Percentiles rank a stretch among this genome's conserved stretches.
Evolutionary conservation across 106 monocot species (phyloP).

Genomic region (Xerophyta viscosa): DNA sequence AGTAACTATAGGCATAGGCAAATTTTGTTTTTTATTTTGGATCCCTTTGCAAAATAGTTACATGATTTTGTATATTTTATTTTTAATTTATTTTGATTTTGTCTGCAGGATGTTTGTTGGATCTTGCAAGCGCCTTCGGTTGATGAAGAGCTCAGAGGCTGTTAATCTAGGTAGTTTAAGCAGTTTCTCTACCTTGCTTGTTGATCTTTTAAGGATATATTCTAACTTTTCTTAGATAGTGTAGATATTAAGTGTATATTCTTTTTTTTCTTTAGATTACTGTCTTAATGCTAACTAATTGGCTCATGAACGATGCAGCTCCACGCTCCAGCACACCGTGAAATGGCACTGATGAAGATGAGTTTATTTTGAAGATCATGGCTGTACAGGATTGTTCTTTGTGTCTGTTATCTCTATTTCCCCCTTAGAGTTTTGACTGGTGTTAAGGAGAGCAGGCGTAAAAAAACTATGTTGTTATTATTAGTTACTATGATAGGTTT

Average conservation of each 20-base stretch:
- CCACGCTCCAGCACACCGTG: not conserved
- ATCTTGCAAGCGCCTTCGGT: conserved; percentile 74
- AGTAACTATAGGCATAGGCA: too few relatives aligned
- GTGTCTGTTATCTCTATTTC: conserved; percentile 2
- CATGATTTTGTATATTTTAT: too few relatives aligned
- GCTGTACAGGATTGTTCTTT: conserved; percentile 24
- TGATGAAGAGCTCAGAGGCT: conserved; percentile 95
- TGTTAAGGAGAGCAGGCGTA: conserved; percentile 11
- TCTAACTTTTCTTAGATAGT: too few relatives aligned
- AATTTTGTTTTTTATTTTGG: too few relatives aligned
- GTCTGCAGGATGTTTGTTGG: conserved; percentile 71
- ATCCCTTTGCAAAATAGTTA: too few relatives aligned
- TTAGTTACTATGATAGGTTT: conserved; percentile 8
- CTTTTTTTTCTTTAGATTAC: too few relatives aligned
- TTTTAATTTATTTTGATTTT: too few relatives aligned
- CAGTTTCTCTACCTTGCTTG: too few relatives aligned
- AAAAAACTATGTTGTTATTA: conserved; percentile 3
- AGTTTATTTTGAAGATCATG: not conserved
- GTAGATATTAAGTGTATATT: too few relatives aligned
- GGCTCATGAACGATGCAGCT: not conserved
- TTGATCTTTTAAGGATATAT: too few relatives aligned
- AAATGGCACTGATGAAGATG: not conserved
- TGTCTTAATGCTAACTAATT: too few relatives aligned
- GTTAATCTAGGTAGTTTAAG: conserved; percentile 60
- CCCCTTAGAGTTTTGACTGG: not conserved